Evolutionary conservation across 164 flowering plant species (phyloP).

Genomic region (Umbellularia californica): DNA sequence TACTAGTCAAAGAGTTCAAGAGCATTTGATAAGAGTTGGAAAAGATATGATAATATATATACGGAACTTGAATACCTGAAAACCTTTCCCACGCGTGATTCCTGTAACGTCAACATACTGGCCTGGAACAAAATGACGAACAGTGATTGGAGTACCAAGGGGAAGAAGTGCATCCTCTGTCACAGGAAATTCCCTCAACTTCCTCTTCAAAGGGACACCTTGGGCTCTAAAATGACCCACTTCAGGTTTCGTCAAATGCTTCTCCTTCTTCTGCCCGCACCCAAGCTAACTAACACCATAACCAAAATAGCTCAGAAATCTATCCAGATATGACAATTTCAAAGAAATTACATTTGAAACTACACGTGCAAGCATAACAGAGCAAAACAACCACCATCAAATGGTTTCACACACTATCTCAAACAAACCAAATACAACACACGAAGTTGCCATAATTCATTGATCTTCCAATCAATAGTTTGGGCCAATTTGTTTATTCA

Average conservation of each 20-base stretch:
- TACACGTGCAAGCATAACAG: background rate
- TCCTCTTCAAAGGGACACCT: conserved; percentile 90
- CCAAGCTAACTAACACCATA: conserved; percentile 70
- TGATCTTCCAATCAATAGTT: too few relatives aligned
- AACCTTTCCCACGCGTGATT: conserved; percentile 87
- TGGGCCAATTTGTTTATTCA: too few relatives aligned
- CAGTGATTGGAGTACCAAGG: conserved; percentile 69
- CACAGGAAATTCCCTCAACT: conserved; percentile 88
- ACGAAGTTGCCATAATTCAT: too few relatives aligned
- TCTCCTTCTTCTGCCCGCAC: conserved; percentile 87
- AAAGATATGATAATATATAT: too few relatives aligned
- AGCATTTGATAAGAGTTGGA: background rate
- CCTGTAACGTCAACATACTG: conserved; percentile 91
- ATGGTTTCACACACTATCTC: background rate
- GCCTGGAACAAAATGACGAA: conserved; percentile 96
- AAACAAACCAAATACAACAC: conserved; percentile 1
- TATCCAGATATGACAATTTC: background rate
- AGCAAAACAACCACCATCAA: background rate
- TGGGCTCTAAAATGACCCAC: conserved; percentile 98
- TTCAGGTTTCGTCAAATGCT: conserved; percentile 89
- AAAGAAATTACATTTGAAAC: background rate
- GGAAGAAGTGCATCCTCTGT: conserved; percentile 96
- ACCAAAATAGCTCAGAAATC: background rate
- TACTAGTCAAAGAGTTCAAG: background rate
- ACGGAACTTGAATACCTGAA: conserved; percentile 55